These are phyloP conservation scores for Senna siamea DNA, from an alignment of 306 rosid species.

Conservation along the genomic window DNA sequence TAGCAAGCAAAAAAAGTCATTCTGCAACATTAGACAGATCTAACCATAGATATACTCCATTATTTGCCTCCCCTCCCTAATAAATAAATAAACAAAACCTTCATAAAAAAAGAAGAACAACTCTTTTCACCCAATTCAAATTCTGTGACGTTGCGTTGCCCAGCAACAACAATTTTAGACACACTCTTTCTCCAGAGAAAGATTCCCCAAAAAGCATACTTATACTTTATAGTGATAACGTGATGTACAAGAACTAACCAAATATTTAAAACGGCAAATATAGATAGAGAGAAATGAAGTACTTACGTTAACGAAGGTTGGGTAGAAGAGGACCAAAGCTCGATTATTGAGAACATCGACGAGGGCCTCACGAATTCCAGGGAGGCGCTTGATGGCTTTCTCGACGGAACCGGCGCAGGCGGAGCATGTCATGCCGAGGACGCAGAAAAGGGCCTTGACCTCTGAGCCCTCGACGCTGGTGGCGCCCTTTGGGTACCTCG, in stretches of 20 bases:
- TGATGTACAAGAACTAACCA: not conserved
- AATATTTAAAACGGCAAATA: not conserved
- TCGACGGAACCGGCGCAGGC: slow-evolving; percentile 84
- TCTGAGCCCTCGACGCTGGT: slow-evolving; percentile 34
- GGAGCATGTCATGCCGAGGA: slow-evolving; percentile 74
- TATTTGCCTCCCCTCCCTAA: no score
- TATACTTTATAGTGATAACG: not conserved
- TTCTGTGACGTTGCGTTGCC: not conserved
- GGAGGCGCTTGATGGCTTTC: slow-evolving; percentile 73
- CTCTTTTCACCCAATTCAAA: not conserved
- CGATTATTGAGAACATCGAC: slow-evolving; percentile 75
- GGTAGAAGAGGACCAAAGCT: slow-evolving; percentile 64
- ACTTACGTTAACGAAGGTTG: slow-evolving; percentile 63
- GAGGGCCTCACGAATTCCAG: slow-evolving; percentile 70
- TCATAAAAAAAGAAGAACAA: not conserved
- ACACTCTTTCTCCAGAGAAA: not conserved
- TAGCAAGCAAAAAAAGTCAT: not conserved
- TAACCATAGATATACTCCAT: not conserved
- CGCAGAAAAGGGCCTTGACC: slow-evolving; percentile 57
- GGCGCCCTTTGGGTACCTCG: slow-evolving; percentile 57
- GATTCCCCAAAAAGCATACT: not conserved
- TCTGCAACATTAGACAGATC: not conserved
- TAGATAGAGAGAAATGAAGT: not conserved
- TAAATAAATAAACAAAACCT: not conserved
- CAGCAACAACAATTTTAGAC: not conserved